Conservation (phyloP, 2,329 filamentous ascomycete genomes). For the Lasiodiplodia sp. region DNA sequence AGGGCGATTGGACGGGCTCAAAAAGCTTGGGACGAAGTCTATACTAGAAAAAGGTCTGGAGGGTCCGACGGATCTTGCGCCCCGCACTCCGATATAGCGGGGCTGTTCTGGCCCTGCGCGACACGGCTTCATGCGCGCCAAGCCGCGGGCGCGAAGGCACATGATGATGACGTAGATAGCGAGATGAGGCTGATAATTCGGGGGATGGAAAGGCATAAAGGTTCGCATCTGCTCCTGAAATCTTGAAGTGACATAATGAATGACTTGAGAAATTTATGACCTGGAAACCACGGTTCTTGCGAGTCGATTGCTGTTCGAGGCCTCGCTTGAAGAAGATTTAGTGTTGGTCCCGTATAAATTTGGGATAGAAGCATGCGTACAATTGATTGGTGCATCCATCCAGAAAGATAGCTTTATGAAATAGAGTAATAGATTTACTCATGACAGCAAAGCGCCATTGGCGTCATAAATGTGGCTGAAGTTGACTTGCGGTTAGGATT, state of each 20-base stretch:
- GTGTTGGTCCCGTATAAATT: no score
- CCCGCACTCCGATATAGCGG: background rate
- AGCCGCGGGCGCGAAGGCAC: slow-evolving; percentile 1
- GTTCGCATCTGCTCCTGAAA: background rate
- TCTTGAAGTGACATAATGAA: background rate
- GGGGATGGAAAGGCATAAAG: background rate
- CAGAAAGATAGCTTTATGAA: background rate
- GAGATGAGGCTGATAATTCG: background rate
- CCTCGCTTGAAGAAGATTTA: no score
- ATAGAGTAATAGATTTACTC: background rate
- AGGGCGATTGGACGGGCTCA: background rate
- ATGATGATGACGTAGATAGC: slow-evolving; percentile 1
- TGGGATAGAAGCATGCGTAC: no score
- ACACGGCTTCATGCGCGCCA: background rate
- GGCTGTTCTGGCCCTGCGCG: background rate
- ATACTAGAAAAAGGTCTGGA: background rate
- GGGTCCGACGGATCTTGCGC: background rate
- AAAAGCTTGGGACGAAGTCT: background rate
- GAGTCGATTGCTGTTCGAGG: no score
- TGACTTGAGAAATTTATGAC: no score
- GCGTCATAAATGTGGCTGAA: background rate
- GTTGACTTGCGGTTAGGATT: no score
- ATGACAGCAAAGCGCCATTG: background rate
- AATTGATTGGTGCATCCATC: no score
- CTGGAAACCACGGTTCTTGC: no score